Base-by-base conservation (phyloP, 2,329 filamentous ascomycete species). In the Xylariaceae sp. region DNA sequence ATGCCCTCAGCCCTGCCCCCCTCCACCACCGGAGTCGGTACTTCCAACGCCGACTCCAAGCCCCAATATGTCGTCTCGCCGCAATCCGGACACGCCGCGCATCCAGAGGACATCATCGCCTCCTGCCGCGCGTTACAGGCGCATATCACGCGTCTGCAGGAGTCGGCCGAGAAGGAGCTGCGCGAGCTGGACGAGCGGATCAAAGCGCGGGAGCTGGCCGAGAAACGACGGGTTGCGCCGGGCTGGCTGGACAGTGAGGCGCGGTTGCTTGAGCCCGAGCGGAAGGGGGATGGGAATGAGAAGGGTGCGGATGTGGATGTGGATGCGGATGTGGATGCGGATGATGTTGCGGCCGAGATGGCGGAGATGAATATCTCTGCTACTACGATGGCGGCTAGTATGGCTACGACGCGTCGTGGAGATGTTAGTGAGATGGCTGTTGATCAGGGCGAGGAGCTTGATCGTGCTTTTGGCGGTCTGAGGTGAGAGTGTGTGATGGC, bases 1-100 rank as follows among this genome's bases (percentile, higher is more conserved):
- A 86, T 97, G 68, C 89, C 92, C 0, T 92, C 90, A 0, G 88
- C 90, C 2, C 82, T 97, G 0, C 92, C 94, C 0, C 84, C 84
- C 1, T 88, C 88, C 1, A 79, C 83, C 35, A 80, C 84, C 6
- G 78, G 79, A 19, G 19, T 19, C 19, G 19, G 19, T 19, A 19
- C 19, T 19, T 19, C 19, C 72, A 26, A 67, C 71, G 30, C 19
- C 19, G 56, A 72, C 65, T 60, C 72, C n/a, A 86, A 82, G 62
- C 79, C 78, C 32, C 80, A 80, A 60, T 96, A 95, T 71, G 85
- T 97, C 27, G 76, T 88, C 51, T 92, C 91, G 19, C 19, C 19
- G 2, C 75, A 80, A 8, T 86, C 89, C 0, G 89, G 88, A 32
- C 88, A 91, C 68, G 85, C 90, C 45, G 90, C 91, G 4, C 89